These are phyloP conservation scores for Inga leiocalycina DNA, from an alignment of 306 rosid genomes.

Conservation along the genomic window DNA sequence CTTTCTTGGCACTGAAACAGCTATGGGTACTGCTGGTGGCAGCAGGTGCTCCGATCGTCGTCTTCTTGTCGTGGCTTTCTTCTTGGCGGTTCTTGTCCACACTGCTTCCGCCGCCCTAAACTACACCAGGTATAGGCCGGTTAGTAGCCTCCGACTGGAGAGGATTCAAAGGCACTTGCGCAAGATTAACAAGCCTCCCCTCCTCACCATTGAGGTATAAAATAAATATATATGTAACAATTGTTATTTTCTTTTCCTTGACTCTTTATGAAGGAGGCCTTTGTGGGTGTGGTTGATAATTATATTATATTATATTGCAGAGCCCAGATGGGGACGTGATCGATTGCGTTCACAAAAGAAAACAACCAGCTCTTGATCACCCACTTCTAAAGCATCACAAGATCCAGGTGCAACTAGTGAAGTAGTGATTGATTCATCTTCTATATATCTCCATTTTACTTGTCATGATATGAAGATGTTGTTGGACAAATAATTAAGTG, in stretches of 20 bases:
- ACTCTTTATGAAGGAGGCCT: neutral
- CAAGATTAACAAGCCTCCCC: conserved; percentile 80
- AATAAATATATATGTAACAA: neutral
- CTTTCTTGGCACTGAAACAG: conserved; percentile 40
- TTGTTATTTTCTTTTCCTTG: neutral
- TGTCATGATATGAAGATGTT: neutral
- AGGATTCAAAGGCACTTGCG: conserved; percentile 80
- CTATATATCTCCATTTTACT: neutral
- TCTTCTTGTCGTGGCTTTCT: conserved; percentile 40
- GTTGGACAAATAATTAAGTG: too few species aligned
- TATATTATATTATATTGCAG: conserved; percentile 35
- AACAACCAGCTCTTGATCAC: conserved; percentile 65
- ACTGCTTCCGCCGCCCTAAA: conserved; percentile 44
- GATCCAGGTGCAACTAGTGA: conserved; percentile 50
- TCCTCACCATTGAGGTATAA: conserved; percentile 62
- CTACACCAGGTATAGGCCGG: conserved; percentile 52
- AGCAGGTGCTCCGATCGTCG: neutral
- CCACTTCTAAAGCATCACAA: conserved; percentile 64
- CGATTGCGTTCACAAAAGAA: conserved; percentile 65
- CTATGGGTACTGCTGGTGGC: conserved; percentile 27
- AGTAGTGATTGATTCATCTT: neutral
- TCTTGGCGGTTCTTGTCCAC: conserved; percentile 37
- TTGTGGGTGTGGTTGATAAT: neutral
- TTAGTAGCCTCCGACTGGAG: conserved; percentile 69
- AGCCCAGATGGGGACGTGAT: conserved; percentile 73